A percentile compares a stretch with the other conserved stretches of the same genome.
Conservation (phyloP, 2,329 filamentous ascomycete species). For the Teratosphaeria pseudoeucalypti region DNA sequence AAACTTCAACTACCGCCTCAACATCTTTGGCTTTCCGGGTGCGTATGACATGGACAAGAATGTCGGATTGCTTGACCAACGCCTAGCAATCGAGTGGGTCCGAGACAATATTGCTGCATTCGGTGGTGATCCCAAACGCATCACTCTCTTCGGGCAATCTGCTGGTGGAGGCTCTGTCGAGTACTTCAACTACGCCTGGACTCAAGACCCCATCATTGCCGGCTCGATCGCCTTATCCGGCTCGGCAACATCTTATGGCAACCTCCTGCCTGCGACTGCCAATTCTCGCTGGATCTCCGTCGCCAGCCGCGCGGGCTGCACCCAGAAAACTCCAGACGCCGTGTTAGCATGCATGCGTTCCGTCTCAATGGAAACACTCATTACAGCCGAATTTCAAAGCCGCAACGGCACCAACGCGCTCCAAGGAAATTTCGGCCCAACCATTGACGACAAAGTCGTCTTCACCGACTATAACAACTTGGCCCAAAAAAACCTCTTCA, state of each 20-base stretch:
- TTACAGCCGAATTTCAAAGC: neutral
- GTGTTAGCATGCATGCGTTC: constrained; percentile 9
- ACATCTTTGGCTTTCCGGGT: constrained; percentile 59
- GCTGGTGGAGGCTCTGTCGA: constrained; percentile 15
- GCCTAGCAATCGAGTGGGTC: constrained; percentile 35
- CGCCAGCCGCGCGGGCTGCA: constrained; percentile 1
- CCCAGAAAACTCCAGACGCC: neutral
- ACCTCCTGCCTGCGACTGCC: constrained; percentile 1
- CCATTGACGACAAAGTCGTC: constrained; percentile 12
- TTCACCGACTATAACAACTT: constrained; percentile 10
- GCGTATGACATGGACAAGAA: constrained; percentile 43
- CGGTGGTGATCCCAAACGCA: constrained; percentile 43
- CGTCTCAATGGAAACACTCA: neutral
- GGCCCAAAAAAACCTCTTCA: constrained; percentile 21
- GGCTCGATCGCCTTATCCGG: constrained; percentile 8
- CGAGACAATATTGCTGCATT: constrained; percentile 47
- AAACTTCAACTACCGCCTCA: constrained; percentile 54
- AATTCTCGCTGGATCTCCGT: neutral
- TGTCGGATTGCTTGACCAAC: constrained; percentile 32
- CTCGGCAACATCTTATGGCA: constrained; percentile 4
- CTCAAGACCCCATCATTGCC: constrained; percentile 8
- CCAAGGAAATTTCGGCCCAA: constrained; percentile 10
- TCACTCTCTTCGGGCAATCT: constrained; percentile 27
- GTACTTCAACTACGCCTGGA: constrained; percentile 6
- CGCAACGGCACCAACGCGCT: neutral